Percentiles rank a stretch among this genome's conserved stretches.
Evolutionary conservation across 495 filamentous ascomycete genomes (phyloP).

Genomic region (Penicillium mononematosum): DNA sequence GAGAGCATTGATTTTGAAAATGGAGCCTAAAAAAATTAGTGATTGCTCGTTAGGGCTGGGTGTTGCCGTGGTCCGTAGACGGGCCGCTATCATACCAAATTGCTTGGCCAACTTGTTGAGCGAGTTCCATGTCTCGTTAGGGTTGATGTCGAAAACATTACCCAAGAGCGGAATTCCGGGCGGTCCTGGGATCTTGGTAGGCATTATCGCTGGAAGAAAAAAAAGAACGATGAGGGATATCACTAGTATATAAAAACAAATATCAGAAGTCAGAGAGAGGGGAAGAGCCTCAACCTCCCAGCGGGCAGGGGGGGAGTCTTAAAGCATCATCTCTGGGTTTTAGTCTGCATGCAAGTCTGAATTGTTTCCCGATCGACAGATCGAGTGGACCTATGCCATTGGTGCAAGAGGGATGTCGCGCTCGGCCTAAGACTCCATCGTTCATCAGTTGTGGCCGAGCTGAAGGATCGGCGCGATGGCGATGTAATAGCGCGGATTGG

Average conservation of each 20-base stretch:
- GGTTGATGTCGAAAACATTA: conserved; percentile 63
- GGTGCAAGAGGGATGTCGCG: conserved; percentile 14
- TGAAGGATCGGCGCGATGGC: conserved; percentile 32
- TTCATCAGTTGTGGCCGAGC: conserved; percentile 25
- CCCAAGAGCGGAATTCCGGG: conserved; percentile 60
- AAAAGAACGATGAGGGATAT: conserved; percentile 7
- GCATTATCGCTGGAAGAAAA: conserved; percentile 14
- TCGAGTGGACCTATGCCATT: conserved; percentile 16
- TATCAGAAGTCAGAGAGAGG: not conserved
- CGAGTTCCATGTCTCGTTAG: conserved; percentile 60
- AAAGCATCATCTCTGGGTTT: conserved; percentile 21
- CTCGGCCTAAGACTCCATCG: conserved; percentile 22
- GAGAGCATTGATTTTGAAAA: conserved; percentile 66
- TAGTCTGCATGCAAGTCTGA: conserved; percentile 16
- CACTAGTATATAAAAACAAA: conserved; percentile 9
- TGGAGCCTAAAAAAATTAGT: conserved; percentile 49
- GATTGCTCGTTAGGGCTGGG: not conserved
- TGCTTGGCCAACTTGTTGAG: conserved; percentile 62
- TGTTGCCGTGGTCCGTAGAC: conserved; percentile 12
- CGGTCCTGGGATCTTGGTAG: conserved; percentile 23
- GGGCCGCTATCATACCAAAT: conserved; percentile 49
- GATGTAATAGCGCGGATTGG: conserved; percentile 37
- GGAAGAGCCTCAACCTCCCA: conserved; percentile 3
- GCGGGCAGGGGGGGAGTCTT: conserved; percentile 13
- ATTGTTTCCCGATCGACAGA: conserved; percentile 27